Evolutionary conservation across 345 rosid genomes (phyloP).

Genomic region (Citrus mangshanensis): DNA sequence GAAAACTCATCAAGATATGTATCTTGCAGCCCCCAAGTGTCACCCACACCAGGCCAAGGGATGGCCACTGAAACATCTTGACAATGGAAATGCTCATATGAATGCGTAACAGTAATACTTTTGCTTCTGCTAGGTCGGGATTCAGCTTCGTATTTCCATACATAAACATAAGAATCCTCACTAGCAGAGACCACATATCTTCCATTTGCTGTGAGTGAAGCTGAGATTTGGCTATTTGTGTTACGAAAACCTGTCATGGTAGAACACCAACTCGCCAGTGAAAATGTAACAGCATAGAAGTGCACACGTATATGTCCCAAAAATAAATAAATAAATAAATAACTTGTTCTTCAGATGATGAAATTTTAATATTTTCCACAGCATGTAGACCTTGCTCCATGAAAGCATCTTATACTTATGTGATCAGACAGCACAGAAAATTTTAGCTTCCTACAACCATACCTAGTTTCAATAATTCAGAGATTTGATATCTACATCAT

Average conservation of each 20-base stretch:
- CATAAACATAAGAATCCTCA: slow-evolving; percentile 90
- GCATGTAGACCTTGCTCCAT: neutral
- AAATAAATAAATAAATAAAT: no score
- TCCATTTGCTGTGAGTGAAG: slow-evolving; percentile 74
- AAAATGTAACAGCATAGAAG: slow-evolving; percentile 12
- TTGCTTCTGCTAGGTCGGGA: slow-evolving; percentile 75
- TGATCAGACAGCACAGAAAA: neutral
- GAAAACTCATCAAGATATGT: slow-evolving; percentile 47
- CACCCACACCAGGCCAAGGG: slow-evolving; percentile 85
- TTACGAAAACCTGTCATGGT: slow-evolving; percentile 78
- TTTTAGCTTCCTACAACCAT: neutral
- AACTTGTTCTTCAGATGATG: neutral
- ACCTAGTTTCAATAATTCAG: neutral
- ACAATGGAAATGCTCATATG: slow-evolving; percentile 85
- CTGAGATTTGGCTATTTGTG: slow-evolving; percentile 86
- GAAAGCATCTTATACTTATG: neutral
- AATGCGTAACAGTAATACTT: slow-evolving; percentile 57
- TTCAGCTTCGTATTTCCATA: slow-evolving; percentile 86
- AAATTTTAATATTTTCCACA: neutral
- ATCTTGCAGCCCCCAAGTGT: slow-evolving; percentile 46
- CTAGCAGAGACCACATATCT: slow-evolving; percentile 88
- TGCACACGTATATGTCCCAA: neutral
- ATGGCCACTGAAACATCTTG: slow-evolving; percentile 84
- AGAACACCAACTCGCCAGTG: slow-evolving; percentile 6
- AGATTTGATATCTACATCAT: neutral